phyloP scores from a whole-genome alignment of 768 basidiomycete genomes.

The Pholiota molesta region DNA sequence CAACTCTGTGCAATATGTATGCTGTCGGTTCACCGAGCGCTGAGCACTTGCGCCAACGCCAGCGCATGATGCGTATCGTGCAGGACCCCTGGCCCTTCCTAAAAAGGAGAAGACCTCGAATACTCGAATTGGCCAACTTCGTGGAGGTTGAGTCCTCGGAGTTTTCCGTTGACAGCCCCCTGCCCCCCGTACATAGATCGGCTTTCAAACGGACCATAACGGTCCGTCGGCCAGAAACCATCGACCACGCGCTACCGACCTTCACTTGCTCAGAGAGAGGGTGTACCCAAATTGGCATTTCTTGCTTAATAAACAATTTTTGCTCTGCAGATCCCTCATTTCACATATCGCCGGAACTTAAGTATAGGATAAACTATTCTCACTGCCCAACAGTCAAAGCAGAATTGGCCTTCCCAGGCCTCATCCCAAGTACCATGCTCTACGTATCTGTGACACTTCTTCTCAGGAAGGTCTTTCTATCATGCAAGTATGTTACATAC shows the following conservation, averaged over 20 bases:
- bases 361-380: background rate
- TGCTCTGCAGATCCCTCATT: too few relatives aligned
- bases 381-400: background rate
- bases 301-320: background rate
- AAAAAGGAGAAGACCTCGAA: too few relatives aligned
- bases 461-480: background rate
- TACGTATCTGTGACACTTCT: background rate
- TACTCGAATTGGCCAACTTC: too few relatives aligned
- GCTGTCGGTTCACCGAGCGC: too few relatives aligned
- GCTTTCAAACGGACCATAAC: background rate
- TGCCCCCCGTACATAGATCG: too few relatives aligned
- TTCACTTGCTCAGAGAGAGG: background rate
- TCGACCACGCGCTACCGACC: slow-evolving; percentile 1
- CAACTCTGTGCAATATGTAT: too few relatives aligned
- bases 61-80: too few relatives aligned
- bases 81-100: too few relatives aligned
- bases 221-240: background rate
- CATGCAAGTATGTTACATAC: background rate
- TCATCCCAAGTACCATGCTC: background rate
- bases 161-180: too few relatives aligned
- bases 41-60: too few relatives aligned
- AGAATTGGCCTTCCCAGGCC: background rate
- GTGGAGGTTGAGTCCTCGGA: too few relatives aligned
- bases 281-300: background rate
- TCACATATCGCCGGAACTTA: background rate